Evolutionary conservation across 106 monocot species (phyloP).

Genomic region (Gastrodia elata): DNA sequence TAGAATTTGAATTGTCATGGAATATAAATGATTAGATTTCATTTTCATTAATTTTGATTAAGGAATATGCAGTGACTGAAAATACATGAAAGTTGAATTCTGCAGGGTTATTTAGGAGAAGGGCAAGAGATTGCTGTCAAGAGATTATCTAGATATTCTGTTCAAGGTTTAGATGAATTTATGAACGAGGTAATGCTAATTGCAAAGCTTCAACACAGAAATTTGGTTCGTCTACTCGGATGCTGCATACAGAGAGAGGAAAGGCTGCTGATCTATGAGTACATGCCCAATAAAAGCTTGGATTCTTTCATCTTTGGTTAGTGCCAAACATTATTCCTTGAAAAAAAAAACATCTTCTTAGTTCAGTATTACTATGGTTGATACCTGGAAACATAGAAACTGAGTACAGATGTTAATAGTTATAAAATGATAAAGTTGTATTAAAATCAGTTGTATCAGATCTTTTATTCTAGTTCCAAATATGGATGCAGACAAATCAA

Average conservation of each 20-base stretch:
- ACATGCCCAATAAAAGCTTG: constrained; percentile 23
- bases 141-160: constrained; percentile 18
- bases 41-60: no score
- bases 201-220: constrained; percentile 24
- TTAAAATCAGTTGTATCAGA: no score
- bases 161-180: constrained; percentile 20
- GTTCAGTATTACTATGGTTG: no score
- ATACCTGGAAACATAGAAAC: no score
- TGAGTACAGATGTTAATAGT: no score
- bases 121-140: constrained; percentile 27
- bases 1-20: no score
- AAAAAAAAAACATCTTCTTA: not conserved
- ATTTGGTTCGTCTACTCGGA: constrained; percentile 22
- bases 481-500: constrained; percentile 14
- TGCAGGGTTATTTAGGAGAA: constrained; percentile 13
- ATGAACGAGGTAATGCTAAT: constrained; percentile 24
- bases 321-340: not conserved
- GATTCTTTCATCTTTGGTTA: constrained; percentile 18
- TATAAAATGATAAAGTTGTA: no score
- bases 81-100: not conserved
- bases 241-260: constrained; percentile 21
- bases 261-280: constrained; percentile 21
- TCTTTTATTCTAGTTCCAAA: no score
- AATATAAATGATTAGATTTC: no score
- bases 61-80: not conserved